Percentiles rank a stretch among this genome's conserved stretches.
These are phyloP conservation scores for Ganoderma boninense DNA, from an alignment of 1,284 basidiomycete genomes.

Conservation along the genomic window DNA sequence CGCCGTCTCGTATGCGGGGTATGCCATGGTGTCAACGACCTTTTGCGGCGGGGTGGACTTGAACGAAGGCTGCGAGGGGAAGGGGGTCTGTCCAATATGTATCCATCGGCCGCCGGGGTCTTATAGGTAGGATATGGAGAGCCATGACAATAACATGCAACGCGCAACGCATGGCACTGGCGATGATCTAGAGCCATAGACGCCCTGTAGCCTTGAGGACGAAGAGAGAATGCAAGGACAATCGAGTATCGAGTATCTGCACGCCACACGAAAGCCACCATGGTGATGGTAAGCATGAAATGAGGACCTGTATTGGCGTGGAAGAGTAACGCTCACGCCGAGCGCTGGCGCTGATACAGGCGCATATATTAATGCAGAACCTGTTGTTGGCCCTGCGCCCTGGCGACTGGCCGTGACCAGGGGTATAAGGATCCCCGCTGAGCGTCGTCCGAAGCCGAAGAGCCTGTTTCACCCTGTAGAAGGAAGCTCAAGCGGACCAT, in stretches of 20 bases:
- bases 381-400: conserved; percentile 15
- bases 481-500: conserved; percentile 15
- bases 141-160: conserved; percentile 2
- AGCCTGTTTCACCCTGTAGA: not conserved
- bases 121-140: conserved; percentile 10
- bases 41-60: not conserved
- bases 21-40: conserved; percentile 40
- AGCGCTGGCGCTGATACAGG: conserved; percentile 7
- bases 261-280: not conserved
- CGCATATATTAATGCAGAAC: conserved; percentile 6
- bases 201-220: conserved; percentile 15
- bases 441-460: not conserved
- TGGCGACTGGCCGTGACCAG: not conserved
- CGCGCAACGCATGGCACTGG: conserved; percentile 6
- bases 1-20: conserved; percentile 42
- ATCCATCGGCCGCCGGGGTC: not conserved
- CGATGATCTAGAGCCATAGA: conserved; percentile 12
- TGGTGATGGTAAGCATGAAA: conserved; percentile 17
- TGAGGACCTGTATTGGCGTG: not conserved
- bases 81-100: not conserved
- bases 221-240: conserved; percentile 19
- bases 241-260: conserved; percentile 11
- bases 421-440: conserved; percentile 4
- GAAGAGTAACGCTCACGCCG: conserved; percentile 11
- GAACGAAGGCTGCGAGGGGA: not conserved